phyloP scores from a whole-genome alignment of 208 protist genomes.

The Leishmania turanica region DNA sequence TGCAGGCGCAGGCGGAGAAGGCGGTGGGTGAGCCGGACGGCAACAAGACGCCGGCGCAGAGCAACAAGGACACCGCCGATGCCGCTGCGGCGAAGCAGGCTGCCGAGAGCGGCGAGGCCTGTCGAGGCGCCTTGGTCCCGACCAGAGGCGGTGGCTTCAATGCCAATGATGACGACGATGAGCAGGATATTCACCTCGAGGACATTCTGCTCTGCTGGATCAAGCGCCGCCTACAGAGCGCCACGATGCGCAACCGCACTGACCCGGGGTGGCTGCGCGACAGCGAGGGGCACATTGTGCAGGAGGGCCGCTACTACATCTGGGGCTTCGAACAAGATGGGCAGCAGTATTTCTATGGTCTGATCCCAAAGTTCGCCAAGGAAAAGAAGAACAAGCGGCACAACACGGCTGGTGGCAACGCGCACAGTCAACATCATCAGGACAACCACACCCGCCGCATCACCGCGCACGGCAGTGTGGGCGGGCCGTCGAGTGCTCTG shows the following conservation, averaged over 20 bases:
- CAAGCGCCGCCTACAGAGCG: constrained; percentile 43
- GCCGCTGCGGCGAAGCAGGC: not conserved
- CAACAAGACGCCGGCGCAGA: not conserved
- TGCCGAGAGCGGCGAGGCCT: not conserved
- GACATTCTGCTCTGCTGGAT: constrained; percentile 62
- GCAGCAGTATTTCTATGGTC: constrained; percentile 57
- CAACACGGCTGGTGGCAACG: not conserved
- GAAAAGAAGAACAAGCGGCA: constrained; percentile 30
- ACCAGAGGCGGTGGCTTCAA: not conserved
- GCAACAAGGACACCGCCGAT: not conserved
- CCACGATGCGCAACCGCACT: constrained; percentile 34
- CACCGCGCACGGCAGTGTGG: not conserved
- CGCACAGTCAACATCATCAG: constrained; percentile 14
- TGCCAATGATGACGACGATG: constrained; percentile 9
- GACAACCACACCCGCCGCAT: constrained; percentile 5
- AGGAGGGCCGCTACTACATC: constrained; percentile 68
- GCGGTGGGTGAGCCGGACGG: too few relatives aligned
- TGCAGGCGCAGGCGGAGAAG: not conserved
- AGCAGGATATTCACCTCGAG: constrained; percentile 40
- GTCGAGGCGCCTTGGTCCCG: not conserved
- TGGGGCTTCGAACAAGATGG: constrained; percentile 64
- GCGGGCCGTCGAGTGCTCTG: constrained; percentile 1
- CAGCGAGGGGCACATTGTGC: constrained; percentile 40
- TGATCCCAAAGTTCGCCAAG: constrained; percentile 68
- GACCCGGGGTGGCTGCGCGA: constrained; percentile 60